These are phyloP conservation scores for Penicillium fuscoglaucum DNA, from an alignment of 2,329 filamentous ascomycete genomes.

Conservation along the genomic window DNA sequence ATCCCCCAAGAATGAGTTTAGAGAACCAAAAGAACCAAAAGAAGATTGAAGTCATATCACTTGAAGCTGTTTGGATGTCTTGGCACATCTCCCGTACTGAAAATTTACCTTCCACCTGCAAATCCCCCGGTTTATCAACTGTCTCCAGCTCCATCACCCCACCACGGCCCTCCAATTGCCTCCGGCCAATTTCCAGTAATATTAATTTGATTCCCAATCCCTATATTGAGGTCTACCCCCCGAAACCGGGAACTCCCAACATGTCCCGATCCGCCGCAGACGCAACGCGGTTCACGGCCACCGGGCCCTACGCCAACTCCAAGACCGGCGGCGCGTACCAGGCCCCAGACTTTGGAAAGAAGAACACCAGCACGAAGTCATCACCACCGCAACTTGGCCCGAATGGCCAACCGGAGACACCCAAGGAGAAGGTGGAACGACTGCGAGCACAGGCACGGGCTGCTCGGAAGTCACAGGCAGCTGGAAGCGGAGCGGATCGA, in stretches of 20 bases:
- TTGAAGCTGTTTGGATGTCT: slow-evolving; percentile 24
- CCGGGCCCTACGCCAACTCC: slow-evolving; percentile 50
- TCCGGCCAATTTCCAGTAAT: not conserved
- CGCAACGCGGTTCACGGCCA: slow-evolving; percentile 54
- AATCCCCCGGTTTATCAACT: slow-evolving; percentile 15
- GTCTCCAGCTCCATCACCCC: slow-evolving; percentile 12
- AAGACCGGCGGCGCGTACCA: slow-evolving; percentile 38
- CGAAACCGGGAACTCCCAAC: slow-evolving; percentile 11
- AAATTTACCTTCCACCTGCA: slow-evolving; percentile 30
- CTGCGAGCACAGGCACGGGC: slow-evolving; percentile 67
- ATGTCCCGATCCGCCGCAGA: slow-evolving; percentile 52
- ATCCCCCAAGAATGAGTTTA: not conserved
- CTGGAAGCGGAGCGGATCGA: slow-evolving; percentile 54
- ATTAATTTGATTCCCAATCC: not conserved
- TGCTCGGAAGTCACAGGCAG: slow-evolving; percentile 62
- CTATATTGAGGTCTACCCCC: not conserved
- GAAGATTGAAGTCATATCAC: not conserved
- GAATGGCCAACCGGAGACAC: slow-evolving; percentile 55
- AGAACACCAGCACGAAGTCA: slow-evolving; percentile 12
- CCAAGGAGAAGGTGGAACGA: slow-evolving; percentile 68
- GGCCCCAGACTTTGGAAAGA: slow-evolving; percentile 32
- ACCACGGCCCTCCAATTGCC: slow-evolving; percentile 8
- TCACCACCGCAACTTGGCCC: slow-evolving; percentile 24
- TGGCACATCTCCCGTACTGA: slow-evolving; percentile 27
- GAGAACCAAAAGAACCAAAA: not conserved